phyloP scores from a whole-genome alignment of 2,329 filamentous ascomycete genomes.

The Beauveria sp. region DNA sequence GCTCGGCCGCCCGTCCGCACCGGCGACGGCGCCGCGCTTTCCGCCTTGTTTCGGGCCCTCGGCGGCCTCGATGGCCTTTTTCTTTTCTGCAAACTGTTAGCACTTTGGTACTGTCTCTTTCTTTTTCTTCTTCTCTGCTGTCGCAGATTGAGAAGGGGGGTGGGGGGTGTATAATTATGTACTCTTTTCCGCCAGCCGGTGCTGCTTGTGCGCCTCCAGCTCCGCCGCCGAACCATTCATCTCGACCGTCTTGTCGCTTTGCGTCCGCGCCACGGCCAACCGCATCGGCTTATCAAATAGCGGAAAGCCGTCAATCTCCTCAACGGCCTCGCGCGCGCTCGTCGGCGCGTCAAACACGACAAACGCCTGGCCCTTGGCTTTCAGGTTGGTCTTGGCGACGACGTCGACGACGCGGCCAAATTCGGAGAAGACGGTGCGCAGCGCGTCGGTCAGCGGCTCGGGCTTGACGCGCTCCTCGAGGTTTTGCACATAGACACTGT shows the following conservation, averaged over 20 bases:
- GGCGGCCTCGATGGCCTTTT: constrained; percentile 74
- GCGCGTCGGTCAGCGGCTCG: constrained; percentile 63
- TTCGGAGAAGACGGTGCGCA: constrained; percentile 75
- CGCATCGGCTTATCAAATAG: constrained; percentile 88
- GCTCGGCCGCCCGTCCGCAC: constrained; percentile 47
- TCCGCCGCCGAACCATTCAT: constrained; percentile 67
- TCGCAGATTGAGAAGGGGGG: too few relatives aligned
- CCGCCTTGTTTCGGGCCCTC: constrained; percentile 66
- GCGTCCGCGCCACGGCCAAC: constrained; percentile 70
- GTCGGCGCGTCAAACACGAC: constrained; percentile 81
- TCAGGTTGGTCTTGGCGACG: constrained; percentile 81
- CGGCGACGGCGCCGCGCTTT: constrained; percentile 48
- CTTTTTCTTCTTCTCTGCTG: not conserved
- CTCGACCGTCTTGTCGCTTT: constrained; percentile 81
- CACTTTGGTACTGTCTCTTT: not conserved
- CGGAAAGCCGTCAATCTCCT: constrained; percentile 87
- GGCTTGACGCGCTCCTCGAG: constrained; percentile 89
- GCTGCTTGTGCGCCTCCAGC: constrained; percentile 78
- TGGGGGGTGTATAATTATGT: too few relatives aligned
- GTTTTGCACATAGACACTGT: constrained; percentile 66
- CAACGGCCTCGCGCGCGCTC: constrained; percentile 71
- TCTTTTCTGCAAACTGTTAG: constrained; percentile 44
- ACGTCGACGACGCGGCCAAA: constrained; percentile 82
- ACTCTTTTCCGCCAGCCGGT: constrained; percentile 87
- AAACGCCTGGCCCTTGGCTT: constrained; percentile 92